Conservation (phyloP, 768 basidiomycete genomes). For the Mycena rosella region DNA sequence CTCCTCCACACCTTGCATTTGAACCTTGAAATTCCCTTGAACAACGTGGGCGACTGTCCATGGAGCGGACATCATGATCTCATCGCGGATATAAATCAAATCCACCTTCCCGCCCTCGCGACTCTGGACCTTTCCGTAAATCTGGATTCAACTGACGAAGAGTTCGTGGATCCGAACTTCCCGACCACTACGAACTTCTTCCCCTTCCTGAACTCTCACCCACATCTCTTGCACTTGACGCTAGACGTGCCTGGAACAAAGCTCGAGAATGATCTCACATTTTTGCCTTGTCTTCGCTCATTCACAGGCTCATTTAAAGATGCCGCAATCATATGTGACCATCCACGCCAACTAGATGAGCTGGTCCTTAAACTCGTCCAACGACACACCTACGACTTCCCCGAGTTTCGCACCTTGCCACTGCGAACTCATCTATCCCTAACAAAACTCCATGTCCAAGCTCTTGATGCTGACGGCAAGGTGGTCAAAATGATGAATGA, state of each 20-base stretch:
- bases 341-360: background rate
- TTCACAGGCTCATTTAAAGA: constrained; percentile 9
- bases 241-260: background rate
- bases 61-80: background rate
- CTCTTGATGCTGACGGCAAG: background rate
- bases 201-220: constrained; percentile 7
- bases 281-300: constrained; percentile 6
- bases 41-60: background rate
- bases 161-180: background rate
- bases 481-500: background rate
- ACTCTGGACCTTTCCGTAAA: constrained; percentile 1
- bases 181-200: background rate
- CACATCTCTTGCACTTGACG: background rate
- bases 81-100: background rate
- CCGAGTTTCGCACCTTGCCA: background rate
- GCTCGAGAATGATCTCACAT: background rate
- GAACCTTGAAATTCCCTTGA: background rate
- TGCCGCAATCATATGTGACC: background rate
- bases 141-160: background rate
- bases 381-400: background rate
- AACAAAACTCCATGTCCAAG: background rate
- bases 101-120: background rate
- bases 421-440: background rate
- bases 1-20: constrained; percentile 15
- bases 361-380: constrained; percentile 4